Base-by-base conservation (phyloP, 2,329 filamentous ascomycete species). In the Phaeosphaeriaceae sp. region DNA sequence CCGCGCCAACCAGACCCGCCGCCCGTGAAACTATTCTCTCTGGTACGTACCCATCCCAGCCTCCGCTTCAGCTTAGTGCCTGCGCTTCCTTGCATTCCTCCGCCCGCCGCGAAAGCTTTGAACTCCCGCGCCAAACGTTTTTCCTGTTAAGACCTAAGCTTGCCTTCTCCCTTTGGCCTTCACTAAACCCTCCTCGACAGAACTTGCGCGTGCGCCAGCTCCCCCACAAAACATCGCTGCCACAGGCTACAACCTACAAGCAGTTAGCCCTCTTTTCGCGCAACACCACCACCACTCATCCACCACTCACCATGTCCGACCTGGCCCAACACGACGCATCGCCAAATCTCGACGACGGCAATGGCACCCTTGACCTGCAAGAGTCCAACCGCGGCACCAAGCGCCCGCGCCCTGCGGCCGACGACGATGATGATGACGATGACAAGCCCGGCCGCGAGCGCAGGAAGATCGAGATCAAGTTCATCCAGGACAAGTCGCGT, bases 391-490 rank as follows among this genome's bases (percentile, higher is more conserved):
- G 93, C 78, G 93, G 92, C 78, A 87, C 93, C 81, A 98, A 98
- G 86, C 93, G 94, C 72, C 87, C 86, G 79, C 92, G 95, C 76
- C 88, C 91, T 64, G 82, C 90, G 70, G 77, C 89, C 73, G 94
- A 98, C 78, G 95, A 98, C 77, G 95, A 98, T 68, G 94, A 98
- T 67, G 95, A 98, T 66, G 93, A 98, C 71, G 93, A 97, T 71
- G 94, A 97, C 80, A 98, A 98, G 88, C 92, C 92, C 64, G 93
- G 93, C 76, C 93, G 95, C 81, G 95, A 98, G 87, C 90, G 95
- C 78, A 89, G 95, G 83, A 99, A 99, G 90, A 99, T 99, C 75
- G 95, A 99, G 82, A 99, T 99, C 84, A 99, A 99, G 87, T 99
- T 99, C 84, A 99, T 99, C 81, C 94, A 93, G 81, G 95, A 99